A percentile compares a stretch with the other conserved stretches of the same genome.
Evolutionary conservation across 768 basidiomycete species (phyloP).

Genomic region (Tricholoma saponaceum): DNA sequence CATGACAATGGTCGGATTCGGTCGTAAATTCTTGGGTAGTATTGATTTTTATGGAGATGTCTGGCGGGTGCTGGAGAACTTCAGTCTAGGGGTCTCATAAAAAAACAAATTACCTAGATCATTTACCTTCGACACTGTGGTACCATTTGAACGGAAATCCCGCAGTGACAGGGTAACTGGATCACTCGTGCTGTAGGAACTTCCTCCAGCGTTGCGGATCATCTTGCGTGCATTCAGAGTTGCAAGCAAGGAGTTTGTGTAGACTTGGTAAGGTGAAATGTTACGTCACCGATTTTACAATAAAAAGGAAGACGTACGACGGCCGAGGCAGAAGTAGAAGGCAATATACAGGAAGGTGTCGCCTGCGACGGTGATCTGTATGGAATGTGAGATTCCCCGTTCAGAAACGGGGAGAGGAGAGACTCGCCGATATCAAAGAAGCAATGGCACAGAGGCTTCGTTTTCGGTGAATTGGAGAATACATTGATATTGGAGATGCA

Average conservation of each 20-base stretch:
- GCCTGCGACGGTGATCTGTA: conserved; percentile 43
- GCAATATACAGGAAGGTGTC: conserved; percentile 44
- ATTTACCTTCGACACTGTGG: too few species aligned
- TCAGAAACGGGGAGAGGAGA: not conserved
- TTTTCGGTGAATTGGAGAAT: too few species aligned
- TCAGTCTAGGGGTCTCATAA: not conserved
- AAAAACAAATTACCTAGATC: not conserved
- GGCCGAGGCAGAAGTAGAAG: too few species aligned
- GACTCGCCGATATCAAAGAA: too few species aligned
- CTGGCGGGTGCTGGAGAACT: conserved; percentile 31
- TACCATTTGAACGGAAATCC: too few species aligned
- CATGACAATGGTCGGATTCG: conserved; percentile 33
- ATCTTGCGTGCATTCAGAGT: conserved; percentile 47
- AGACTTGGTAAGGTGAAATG: conserved; percentile 33
- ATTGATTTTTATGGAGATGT: conserved; percentile 53
- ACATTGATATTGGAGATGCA: too few species aligned
- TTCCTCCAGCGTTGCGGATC: conserved; percentile 37
- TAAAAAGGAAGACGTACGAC: conserved; percentile 37
- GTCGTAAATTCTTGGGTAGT: conserved; percentile 47
- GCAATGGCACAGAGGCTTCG: too few species aligned
- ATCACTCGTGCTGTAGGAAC: conserved; percentile 35
- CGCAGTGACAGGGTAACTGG: conserved; percentile 20
- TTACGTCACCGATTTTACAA: not conserved
- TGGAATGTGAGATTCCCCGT: not conserved
- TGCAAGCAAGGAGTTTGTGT: too few species aligned